Conservation (phyloP, 1,139 yeast genomes). For the Saccharomycopsis phalli region DNA sequence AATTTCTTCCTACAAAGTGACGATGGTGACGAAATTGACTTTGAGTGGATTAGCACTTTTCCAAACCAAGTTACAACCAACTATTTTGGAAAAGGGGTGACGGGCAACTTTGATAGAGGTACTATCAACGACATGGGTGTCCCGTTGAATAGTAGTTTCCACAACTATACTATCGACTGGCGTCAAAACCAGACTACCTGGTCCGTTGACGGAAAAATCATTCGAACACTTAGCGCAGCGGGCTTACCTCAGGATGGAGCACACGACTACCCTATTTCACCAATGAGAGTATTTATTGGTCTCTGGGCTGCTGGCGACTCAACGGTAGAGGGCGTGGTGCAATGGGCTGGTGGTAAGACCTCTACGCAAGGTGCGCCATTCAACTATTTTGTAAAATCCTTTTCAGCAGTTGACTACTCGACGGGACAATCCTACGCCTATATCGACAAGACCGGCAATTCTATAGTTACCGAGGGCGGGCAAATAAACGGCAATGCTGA, state of each 20-base stretch:
- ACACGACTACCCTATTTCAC: constrained; percentile 68
- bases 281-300: constrained; percentile 64
- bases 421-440: constrained; percentile 64
- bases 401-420: constrained; percentile 70
- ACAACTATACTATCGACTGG: constrained; percentile 83
- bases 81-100: constrained; percentile 69
- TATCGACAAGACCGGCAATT: constrained; percentile 53
- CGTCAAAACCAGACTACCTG: constrained; percentile 49
- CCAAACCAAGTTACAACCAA: constrained; percentile 41
- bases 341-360: constrained; percentile 81
- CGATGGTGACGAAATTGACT: constrained; percentile 77
- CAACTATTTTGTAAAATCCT: constrained; percentile 52
- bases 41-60: constrained; percentile 58
- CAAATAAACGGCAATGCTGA: constrained; percentile 40
- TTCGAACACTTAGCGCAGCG: constrained; percentile 44
- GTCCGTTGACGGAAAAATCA: constrained; percentile 51
- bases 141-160: constrained; percentile 44
- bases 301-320: constrained; percentile 81
- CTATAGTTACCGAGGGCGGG: constrained; percentile 52
- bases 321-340: constrained; percentile 58
- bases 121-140: constrained; percentile 15
- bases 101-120: constrained; percentile 71
- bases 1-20: constrained; percentile 77
- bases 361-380: constrained; percentile 60
- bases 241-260: constrained; percentile 38